Evolutionary conservation across 2,329 filamentous ascomycete species (phyloP).

Genomic region (Pezicula neosporulosa): DNA sequence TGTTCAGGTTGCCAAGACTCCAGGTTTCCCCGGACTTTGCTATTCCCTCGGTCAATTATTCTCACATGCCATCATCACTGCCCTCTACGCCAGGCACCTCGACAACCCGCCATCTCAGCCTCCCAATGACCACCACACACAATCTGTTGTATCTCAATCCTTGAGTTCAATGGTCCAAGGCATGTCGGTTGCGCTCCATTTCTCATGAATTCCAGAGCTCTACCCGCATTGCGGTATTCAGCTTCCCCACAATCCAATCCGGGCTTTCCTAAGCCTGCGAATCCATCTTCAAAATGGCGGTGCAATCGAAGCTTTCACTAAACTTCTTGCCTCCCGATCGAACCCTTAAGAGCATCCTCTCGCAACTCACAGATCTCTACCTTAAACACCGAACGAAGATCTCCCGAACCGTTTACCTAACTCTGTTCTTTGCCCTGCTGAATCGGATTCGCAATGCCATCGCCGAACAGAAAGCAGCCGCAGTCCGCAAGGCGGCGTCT

Average conservation of each 20-base stretch:
- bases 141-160: no score
- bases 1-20: no score
- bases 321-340: conserved; percentile 52
- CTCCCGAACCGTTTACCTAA: conserved; percentile 79
- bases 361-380: conserved; percentile 69
- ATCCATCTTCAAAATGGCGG: conserved; percentile 54
- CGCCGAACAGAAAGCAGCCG: conserved; percentile 86
- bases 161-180: no score
- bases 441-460: conserved; percentile 91
- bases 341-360: conserved; percentile 61
- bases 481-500: conserved; percentile 61
- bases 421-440: conserved; percentile 73
- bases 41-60: no score
- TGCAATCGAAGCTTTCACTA: conserved; percentile 72
- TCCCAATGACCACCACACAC: no score
- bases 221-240: background rate
- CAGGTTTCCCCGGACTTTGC: no score
- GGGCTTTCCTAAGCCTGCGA: background rate
- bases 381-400: conserved; percentile 77
- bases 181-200: background rate
- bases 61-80: no score
- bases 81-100: no score
- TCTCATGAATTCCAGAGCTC: background rate
- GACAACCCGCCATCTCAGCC: no score
- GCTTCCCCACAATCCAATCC: conserved; percentile 3